Percentiles rank a stretch among this genome's conserved stretches.
phyloP scores from a whole-genome alignment of 805 yeast species.

The Metschnikowia anglica region DNA sequence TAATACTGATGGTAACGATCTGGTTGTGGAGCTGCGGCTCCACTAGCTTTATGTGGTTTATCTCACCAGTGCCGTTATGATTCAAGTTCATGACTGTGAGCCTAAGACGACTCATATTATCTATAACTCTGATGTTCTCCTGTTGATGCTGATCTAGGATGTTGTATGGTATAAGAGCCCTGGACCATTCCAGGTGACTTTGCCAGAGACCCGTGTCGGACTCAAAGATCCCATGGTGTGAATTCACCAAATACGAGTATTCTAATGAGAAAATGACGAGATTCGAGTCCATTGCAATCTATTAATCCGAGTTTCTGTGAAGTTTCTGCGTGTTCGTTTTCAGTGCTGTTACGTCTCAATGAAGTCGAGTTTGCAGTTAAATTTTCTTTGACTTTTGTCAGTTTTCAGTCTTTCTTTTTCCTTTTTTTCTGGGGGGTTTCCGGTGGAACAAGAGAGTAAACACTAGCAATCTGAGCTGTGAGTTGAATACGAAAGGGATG shows the following conservation, averaged over 20 bases:
- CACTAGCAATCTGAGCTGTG: background rate
- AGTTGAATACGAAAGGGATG: background rate
- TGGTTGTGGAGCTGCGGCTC: constrained; percentile 36
- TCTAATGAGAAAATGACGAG: constrained; percentile 29
- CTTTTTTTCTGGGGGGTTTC: background rate
- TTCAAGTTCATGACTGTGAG: constrained; percentile 14
- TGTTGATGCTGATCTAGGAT: constrained; percentile 11
- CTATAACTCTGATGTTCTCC: constrained; percentile 17
- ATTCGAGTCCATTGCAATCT: constrained; percentile 18
- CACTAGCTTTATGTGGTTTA: constrained; percentile 23
- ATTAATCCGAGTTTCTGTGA: too few species aligned
- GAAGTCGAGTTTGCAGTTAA: background rate
- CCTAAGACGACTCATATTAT: constrained; percentile 17
- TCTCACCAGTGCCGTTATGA: constrained; percentile 18
- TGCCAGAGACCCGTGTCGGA: constrained; percentile 39
- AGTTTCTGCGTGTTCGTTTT: too few species aligned
- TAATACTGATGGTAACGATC: constrained; percentile 36
- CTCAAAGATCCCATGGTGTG: constrained; percentile 23
- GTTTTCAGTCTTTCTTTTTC: background rate
- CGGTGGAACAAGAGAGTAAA: background rate
- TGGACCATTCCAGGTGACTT: constrained; percentile 17
- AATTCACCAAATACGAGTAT: constrained; percentile 27
- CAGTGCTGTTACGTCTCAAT: background rate
- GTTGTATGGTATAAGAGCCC: constrained; percentile 19
- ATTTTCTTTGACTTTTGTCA: background rate